phyloP scores from a whole-genome alignment of 2,329 filamentous ascomycete genomes.

The Hypoxylon sp. region DNA sequence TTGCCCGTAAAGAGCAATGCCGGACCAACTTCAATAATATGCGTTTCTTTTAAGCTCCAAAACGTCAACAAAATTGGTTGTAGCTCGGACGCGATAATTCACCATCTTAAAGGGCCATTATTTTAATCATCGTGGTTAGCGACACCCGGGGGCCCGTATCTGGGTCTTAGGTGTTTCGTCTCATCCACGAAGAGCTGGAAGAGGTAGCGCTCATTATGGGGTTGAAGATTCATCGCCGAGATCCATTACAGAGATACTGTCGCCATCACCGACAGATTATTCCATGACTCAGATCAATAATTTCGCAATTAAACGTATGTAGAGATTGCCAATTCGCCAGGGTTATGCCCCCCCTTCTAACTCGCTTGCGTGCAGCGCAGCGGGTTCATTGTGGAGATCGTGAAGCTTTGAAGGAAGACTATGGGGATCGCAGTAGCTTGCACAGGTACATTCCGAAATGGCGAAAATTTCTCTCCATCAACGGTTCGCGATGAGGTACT shows the following conservation, averaged over 20 bases:
- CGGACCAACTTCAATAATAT: conserved; percentile 23
- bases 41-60: conserved; percentile 35
- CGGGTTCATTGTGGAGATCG: conserved; percentile 25
- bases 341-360: neutral
- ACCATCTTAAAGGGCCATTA: conserved; percentile 6
- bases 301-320: conserved; percentile 15
- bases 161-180: conserved; percentile 24
- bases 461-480: neutral
- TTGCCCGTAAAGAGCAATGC: conserved; percentile 35
- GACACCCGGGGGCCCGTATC: conserved; percentile 25
- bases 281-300: conserved; percentile 20
- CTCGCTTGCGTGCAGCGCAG: conserved; percentile 29
- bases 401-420: conserved; percentile 18
- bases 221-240: conserved; percentile 26
- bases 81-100: conserved; percentile 25
- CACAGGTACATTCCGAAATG: conserved; percentile 8
- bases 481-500: neutral
- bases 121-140: conserved; percentile 31
- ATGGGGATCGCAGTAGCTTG: conserved; percentile 1
- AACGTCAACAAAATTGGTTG: conserved; percentile 11
- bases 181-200: conserved; percentile 15
- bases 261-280: conserved; percentile 26
- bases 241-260: conserved; percentile 16
- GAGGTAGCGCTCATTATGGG: conserved; percentile 24
- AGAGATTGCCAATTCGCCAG: conserved; percentile 16